A percentile compares a stretch with the other conserved stretches of the same genome.
Conservation (phyloP, 257 asterid species). For the Przewalskia tangutica region DNA sequence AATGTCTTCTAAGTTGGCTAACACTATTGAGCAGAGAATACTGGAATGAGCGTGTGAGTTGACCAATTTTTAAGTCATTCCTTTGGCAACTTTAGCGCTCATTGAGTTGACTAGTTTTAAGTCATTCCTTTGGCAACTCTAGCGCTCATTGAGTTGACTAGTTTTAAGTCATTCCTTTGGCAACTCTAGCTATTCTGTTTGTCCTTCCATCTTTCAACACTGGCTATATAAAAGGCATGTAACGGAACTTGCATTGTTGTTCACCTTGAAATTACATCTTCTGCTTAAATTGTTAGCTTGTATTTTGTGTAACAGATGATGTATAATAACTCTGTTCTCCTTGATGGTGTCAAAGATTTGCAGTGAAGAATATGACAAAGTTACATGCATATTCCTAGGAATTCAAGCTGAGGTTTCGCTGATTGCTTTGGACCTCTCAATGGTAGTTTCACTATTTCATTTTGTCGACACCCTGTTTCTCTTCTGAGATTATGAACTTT, state of each 20-base stretch:
- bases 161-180: too few relatives aligned
- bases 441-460: conserved; percentile 41
- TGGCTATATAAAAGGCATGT: neutral
- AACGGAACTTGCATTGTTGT: neutral
- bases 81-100: neutral
- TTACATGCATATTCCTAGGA: conserved; percentile 69
- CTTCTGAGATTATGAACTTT: neutral
- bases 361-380: conserved; percentile 76
- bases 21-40: neutral
- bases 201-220: neutral
- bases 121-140: neutral
- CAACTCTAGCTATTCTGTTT: neutral
- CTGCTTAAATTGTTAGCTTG: neutral
- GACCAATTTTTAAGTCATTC: neutral
- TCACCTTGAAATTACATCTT: neutral
- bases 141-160: neutral
- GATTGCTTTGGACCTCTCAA: conserved; percentile 71
- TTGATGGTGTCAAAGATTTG: conserved; percentile 51
- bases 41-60: neutral
- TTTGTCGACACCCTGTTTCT: neutral
- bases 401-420: conserved; percentile 78
- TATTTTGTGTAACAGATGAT: neutral
- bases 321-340: conserved; percentile 18
- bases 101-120: too few relatives aligned
- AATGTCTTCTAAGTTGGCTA: neutral